Evolutionary conservation across 192 early-diverging fungal species (phyloP).

Genomic region (Gonapodya sp.): DNA sequence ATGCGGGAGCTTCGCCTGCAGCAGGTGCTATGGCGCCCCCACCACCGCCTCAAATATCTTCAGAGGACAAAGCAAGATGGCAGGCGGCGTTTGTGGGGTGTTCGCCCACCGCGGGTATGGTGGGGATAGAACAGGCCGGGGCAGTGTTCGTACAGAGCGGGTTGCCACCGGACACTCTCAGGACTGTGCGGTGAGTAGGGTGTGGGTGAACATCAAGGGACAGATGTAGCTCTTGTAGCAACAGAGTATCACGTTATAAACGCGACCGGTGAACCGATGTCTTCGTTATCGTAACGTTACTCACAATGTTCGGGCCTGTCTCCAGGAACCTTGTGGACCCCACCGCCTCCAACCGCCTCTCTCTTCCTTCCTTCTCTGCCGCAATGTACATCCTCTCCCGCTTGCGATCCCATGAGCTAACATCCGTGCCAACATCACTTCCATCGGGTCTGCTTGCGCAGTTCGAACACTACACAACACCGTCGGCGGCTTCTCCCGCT

Average conservation of each 20-base stretch:
- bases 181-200: background rate
- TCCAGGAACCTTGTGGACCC: slow-evolving; percentile 1
- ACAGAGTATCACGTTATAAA: background rate
- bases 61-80: background rate
- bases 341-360: background rate
- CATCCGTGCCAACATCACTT: background rate
- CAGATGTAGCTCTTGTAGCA: background rate
- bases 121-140: background rate
- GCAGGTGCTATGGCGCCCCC: background rate
- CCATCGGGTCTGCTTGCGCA: background rate
- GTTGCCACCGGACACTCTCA: background rate
- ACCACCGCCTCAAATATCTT: background rate
- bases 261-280: background rate
- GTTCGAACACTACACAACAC: background rate
- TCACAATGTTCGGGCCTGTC: background rate
- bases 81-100: background rate
- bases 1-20: background rate
- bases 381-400: slow-evolving; percentile 2
- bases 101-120: background rate
- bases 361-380: background rate
- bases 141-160: background rate
- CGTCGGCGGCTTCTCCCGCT: background rate
- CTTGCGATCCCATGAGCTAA: background rate
- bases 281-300: background rate
- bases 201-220: too few relatives aligned